Base-by-base conservation (phyloP, 208 protist species). In the Leishmania mexicana region DNA sequence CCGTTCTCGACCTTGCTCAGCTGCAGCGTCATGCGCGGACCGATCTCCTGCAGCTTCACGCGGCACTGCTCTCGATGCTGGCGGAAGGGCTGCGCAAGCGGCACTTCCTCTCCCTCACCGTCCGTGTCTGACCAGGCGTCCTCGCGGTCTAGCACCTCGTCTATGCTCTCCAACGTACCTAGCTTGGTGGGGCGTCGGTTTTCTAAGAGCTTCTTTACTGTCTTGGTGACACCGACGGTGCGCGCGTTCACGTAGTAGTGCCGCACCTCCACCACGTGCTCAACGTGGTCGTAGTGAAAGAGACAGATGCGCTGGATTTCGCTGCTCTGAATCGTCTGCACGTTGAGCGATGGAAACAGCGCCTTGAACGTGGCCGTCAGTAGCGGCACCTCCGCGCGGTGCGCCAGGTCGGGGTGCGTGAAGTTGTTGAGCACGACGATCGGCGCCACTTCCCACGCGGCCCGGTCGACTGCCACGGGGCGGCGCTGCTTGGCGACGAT, bases 381-480 rank as follows among this genome's bases (percentile, higher is more conserved):
- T 67, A 97, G 90, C 51, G 90, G 89, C 62, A 97, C 89, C 84
- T 97, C 93, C 51, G 93, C 88, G 11, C 92, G 89, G 21, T 65
- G 74, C 21, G 82, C 77, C 2, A 91, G 87, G 71, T 96, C 91
- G 6, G 94, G 92, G 79, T 95, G 90, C 3, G 89, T 92, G 81
- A 98, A 98, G 88, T 98, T 96, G 84, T 97, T 98, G n/a, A 98
- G 87, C 71, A 97, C 92, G 15, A 97, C 94, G 70, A 98, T 92
- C 31, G 96, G 96, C 15, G 96, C 89, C n/a, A 93, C 89, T 6
- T 96, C 88, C 91, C 92, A 98, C 62, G 94, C 89, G 10, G 89
- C 81, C 13, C 87, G 81, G 73, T 88, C 85, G 19, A 97, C 70
- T 60, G 87, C 78, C 8, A 84, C 84, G n/a, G 90, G 89, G 1